Conservation (phyloP, 2,329 filamentous ascomycete genomes). For the Clarireedia sp. region DNA sequence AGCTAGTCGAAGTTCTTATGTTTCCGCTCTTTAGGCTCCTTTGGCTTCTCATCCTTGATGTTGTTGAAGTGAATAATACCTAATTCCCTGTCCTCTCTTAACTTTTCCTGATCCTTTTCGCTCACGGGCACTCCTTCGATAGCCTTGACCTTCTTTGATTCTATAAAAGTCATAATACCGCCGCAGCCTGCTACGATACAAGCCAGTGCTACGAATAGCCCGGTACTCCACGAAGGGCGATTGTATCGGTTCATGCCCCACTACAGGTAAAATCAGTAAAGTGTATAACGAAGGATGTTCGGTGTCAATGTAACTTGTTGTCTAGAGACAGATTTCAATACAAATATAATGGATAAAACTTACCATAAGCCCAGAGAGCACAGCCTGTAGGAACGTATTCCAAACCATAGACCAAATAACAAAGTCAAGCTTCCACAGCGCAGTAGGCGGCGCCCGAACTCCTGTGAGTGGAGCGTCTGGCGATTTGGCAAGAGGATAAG, state of each 20-base stretch:
- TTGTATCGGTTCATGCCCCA: conserved; percentile 68
- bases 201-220: conserved; percentile 67
- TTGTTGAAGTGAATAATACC: conserved; percentile 54
- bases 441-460: conserved; percentile 57
- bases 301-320: too few relatives aligned
- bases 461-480: conserved; percentile 65
- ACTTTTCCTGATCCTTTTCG: conserved; percentile 43
- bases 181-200: conserved; percentile 61
- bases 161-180: conserved; percentile 61
- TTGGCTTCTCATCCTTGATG: conserved; percentile 43
- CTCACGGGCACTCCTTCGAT: conserved; percentile 63
- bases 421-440: conserved; percentile 68
- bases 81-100: conserved; percentile 44
- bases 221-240: conserved; percentile 73
- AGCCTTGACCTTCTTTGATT: conserved; percentile 63
- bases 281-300: neutral
- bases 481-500: conserved; percentile 55
- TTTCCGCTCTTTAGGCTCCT: conserved; percentile 31
- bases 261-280: conserved; percentile 27
- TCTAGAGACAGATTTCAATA: too few relatives aligned
- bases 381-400: conserved; percentile 72
- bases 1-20: neutral
- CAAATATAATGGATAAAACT: too few relatives aligned
- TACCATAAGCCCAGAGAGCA: conserved; percentile 63
- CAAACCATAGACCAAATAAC: conserved; percentile 70